Base-by-base conservation (phyloP, 2,329 filamentous ascomycete genomes). In the Mycosphaerella arachidis region DNA sequence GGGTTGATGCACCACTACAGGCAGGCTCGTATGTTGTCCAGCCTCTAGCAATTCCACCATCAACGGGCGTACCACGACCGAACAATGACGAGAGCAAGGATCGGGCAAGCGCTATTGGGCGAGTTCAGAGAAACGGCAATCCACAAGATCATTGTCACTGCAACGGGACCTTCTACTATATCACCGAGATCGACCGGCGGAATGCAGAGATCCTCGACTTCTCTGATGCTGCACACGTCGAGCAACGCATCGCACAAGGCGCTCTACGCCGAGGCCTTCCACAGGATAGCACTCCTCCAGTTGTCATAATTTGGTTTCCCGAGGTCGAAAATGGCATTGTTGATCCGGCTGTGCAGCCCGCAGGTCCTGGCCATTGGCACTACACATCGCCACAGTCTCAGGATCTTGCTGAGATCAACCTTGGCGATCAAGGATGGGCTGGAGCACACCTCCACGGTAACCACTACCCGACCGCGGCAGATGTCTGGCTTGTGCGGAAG, bases 401-500 rank as follows among this genome's bases (percentile, higher is more conserved):
- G 6, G 45, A 55, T 6, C 24, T 56, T 16, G 65, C 63, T 13
- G 31, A 31, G 6, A 6, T 59, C 3, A 58, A 58, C 24, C 53
- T 64, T 6, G 63, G 58, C 53, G 55, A 56, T n/a, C 37, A 59
- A 27, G 51, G 10, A 5, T 57, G 24, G 2, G 55, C 48, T 50
- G 63, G 55, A 12, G 13, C 40, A 18, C 40, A 43, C n/a, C 51
- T 61, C 18, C 51, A 10, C 13, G 40, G 48, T 29, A 18, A 55
- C 3, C 55, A 48, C 8, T 12, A 58, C 10, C 64, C 60, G 2
- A 61, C 56, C 5, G 64, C 66, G 7, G 20, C 33, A 2, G 51
- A 67, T 37, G 56, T 65, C 50, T 67, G 61, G 61, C 46, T 24
- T 7, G 48, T 64, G 16, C 59, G 66, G 3, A 18, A 53, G 37